Evolutionary conservation across 1,139 yeast species (phyloP).

Genomic region (Sugiyamaella xylanicola): DNA sequence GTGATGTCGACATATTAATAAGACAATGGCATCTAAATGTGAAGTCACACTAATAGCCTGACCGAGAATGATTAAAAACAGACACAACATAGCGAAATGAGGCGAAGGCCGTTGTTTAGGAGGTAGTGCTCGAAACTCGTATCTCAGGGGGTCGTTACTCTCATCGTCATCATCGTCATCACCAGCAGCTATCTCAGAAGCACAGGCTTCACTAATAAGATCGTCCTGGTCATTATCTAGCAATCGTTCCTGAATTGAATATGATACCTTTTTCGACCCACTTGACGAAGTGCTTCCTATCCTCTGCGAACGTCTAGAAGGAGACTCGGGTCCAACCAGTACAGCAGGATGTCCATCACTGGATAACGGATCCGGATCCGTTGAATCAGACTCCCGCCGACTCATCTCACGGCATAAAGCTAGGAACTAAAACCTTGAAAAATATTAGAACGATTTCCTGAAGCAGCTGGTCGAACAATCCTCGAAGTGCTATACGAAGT

Average conservation of each 20-base stretch:
- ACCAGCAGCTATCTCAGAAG: constrained; percentile 9
- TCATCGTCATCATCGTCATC: constrained; percentile 14
- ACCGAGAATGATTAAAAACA: constrained; percentile 18
- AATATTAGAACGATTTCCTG: background rate
- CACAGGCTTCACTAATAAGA: constrained; percentile 15
- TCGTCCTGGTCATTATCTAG: constrained; percentile 10
- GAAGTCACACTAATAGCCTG: constrained; percentile 22
- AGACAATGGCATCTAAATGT: constrained; percentile 23
- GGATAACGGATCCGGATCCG: background rate
- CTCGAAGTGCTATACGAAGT: too few relatives aligned
- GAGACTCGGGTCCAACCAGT: background rate
- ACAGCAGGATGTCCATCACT: background rate
- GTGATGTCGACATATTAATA: constrained; percentile 22
- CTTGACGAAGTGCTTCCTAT: constrained; percentile 11
- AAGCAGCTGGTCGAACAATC: background rate
- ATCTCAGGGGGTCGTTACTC: constrained; percentile 14
- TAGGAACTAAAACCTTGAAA: background rate
- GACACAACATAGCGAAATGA: constrained; percentile 11
- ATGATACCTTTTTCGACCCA: constrained; percentile 3
- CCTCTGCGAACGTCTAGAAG: constrained; percentile 3
- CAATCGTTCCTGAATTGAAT: constrained; percentile 10
- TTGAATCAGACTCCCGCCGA: background rate
- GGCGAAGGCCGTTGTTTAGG: constrained; percentile 22
- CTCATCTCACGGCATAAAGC: too few relatives aligned
- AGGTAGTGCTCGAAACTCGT: constrained; percentile 21